phyloP scores from a whole-genome alignment of 2,329 filamentous ascomycete genomes.

The Cordyceps cateniannulata region DNA sequence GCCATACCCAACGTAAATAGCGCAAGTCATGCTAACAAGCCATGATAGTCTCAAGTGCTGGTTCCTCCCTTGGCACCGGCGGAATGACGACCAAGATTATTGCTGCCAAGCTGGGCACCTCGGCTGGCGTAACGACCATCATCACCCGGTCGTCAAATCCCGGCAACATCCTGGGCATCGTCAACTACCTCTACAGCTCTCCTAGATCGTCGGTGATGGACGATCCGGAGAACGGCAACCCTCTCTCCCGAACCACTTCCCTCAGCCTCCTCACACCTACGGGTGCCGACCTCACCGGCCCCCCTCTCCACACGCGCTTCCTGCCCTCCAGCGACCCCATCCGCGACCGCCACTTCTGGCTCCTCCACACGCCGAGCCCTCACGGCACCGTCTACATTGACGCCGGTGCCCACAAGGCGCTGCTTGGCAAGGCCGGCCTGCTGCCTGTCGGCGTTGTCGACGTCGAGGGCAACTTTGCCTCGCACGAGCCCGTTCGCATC shows the following conservation, averaged over 20 bases:
- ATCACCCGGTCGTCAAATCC: slow-evolving; percentile 93
- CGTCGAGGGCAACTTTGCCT: slow-evolving; percentile 80
- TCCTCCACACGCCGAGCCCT: slow-evolving; percentile 83
- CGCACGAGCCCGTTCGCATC: slow-evolving; percentile 86
- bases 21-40: slow-evolving; percentile 15
- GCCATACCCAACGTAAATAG: background rate
- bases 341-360: slow-evolving; percentile 93
- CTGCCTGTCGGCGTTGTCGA: slow-evolving; percentile 87
- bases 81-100: slow-evolving; percentile 98
- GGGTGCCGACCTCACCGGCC: slow-evolving; percentile 28
- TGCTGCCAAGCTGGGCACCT: slow-evolving; percentile 84
- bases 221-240: slow-evolving; percentile 27
- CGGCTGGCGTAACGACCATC: slow-evolving; percentile 89
- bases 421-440: slow-evolving; percentile 77
- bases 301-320: slow-evolving; percentile 86
- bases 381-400: slow-evolving; percentile 93
- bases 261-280: slow-evolving; percentile 26
- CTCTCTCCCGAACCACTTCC: slow-evolving; percentile 35
- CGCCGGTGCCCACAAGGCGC: slow-evolving; percentile 73
- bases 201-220: slow-evolving; percentile 14
- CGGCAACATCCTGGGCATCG: slow-evolving; percentile 83
- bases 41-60: slow-evolving; percentile 69
- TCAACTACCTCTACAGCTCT: slow-evolving; percentile 63
- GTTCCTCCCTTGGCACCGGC: slow-evolving; percentile 83
- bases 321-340: slow-evolving; percentile 78